Conservation (phyloP, 495 filamentous ascomycete species). For the Trypethelium eluteriae region DNA sequence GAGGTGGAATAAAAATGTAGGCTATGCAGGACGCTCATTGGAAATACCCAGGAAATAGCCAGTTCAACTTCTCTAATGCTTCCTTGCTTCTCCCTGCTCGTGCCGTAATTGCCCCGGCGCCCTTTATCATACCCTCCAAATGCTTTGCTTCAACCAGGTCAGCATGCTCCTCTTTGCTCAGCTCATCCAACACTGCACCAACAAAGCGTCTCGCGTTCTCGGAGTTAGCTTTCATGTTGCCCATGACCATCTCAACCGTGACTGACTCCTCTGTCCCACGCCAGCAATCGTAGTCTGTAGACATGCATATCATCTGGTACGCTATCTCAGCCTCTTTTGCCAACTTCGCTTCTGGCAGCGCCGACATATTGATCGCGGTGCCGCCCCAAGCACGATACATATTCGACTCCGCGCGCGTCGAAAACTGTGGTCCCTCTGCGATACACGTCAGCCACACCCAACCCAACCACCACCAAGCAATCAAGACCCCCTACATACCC, state of each 20-base stretch:
- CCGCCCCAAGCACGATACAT: slow-evolving; percentile 91
- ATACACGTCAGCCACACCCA: not conserved
- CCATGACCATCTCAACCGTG: slow-evolving; percentile 95
- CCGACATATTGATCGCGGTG: slow-evolving; percentile 93
- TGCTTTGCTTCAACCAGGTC: slow-evolving; percentile 76
- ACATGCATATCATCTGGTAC: slow-evolving; percentile 98
- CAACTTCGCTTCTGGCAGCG: slow-evolving; percentile 92
- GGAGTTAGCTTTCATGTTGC: slow-evolving; percentile 86
- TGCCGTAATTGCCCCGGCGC: slow-evolving; percentile 42
- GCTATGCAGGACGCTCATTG: slow-evolving; percentile 22
- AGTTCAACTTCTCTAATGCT: slow-evolving; percentile 52
- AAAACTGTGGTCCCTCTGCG: slow-evolving; percentile 88
- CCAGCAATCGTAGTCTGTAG: slow-evolving; percentile 99
- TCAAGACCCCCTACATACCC: slow-evolving; percentile 45
- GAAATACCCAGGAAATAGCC: slow-evolving; percentile 63
- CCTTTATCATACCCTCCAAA: slow-evolving; percentile 54
- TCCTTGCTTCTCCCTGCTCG: slow-evolving; percentile 35
- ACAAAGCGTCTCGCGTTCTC: slow-evolving; percentile 79
- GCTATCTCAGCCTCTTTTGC: slow-evolving; percentile 92
- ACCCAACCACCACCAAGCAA: not conserved
- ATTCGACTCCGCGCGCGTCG: slow-evolving; percentile 89
- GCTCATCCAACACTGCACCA: slow-evolving; percentile 76
- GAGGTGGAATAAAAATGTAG: not conserved
- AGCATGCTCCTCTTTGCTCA: slow-evolving; percentile 64
- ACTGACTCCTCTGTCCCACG: slow-evolving; percentile 57